A percentile compares a stretch with the other conserved stretches of the same genome.
Conservation (phyloP, 2,329 filamentous ascomycete species). For the Purpureocillium lavendulum region DNA sequence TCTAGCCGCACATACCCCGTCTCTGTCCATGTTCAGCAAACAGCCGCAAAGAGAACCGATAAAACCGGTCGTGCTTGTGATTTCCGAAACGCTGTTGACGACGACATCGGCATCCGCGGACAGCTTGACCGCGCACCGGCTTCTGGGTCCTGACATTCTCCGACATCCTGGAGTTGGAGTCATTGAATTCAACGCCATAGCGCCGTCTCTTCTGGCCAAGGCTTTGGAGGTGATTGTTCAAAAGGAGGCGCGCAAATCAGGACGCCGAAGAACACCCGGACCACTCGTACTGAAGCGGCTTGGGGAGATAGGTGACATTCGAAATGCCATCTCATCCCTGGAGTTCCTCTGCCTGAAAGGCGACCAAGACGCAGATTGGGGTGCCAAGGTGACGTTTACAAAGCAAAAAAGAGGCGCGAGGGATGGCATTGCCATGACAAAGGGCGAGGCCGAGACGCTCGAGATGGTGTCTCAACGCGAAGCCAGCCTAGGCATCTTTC, state of each 20-base stretch:
- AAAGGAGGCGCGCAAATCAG: constrained; percentile 77
- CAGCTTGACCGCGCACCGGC: constrained; percentile 84
- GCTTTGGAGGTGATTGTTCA: constrained; percentile 73
- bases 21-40: constrained; percentile 37
- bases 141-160: constrained; percentile 80
- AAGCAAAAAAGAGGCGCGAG: constrained; percentile 57
- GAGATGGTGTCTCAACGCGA: constrained; percentile 80
- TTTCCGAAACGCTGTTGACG: constrained; percentile 84
- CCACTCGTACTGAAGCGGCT: constrained; percentile 70
- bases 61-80: constrained; percentile 75
- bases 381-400: constrained; percentile 61
- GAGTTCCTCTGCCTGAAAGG: constrained; percentile 87
- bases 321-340: constrained; percentile 83
- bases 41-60: constrained; percentile 35
- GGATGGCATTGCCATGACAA: constrained; percentile 54
- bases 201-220: constrained; percentile 75
- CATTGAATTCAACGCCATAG: constrained; percentile 91
- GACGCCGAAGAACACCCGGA: constrained; percentile 66
- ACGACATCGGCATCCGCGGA: constrained; percentile 79
- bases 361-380: constrained; percentile 66
- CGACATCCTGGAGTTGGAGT: constrained; percentile 69
- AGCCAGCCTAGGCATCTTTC: constrained; percentile 86
- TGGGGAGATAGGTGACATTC: constrained; percentile 82
- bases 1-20: constrained; percentile 58
- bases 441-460: constrained; percentile 70